phyloP scores from a whole-genome alignment of 2,329 filamentous ascomycete genomes.

The Diplodia seriata region DNA sequence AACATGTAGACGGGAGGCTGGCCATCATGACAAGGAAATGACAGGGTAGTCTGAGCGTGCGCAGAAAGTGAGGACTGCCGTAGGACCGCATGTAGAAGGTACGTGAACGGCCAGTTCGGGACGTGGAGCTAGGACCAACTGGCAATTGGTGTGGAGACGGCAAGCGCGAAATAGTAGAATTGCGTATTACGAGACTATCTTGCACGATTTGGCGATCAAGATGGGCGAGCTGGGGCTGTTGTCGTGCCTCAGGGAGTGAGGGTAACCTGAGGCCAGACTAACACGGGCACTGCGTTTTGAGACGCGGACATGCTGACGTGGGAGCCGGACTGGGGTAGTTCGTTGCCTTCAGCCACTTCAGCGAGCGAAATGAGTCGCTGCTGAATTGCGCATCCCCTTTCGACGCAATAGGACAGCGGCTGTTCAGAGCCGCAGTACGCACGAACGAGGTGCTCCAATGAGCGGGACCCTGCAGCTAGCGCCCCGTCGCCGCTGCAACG shows the following conservation, averaged over 20 bases:
- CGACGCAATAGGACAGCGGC: neutral
- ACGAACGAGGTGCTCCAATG: neutral
- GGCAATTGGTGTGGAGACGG: neutral
- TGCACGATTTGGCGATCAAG: neutral
- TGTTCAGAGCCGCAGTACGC: neutral
- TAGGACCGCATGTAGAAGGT: conserved; percentile 1
- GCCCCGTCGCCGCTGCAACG: neutral
- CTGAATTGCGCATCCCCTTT: neutral
- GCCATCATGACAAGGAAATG: neutral
- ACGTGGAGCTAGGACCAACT: conserved; percentile 12
- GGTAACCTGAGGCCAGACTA: neutral
- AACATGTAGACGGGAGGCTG: conserved; percentile 62
- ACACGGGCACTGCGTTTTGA: neutral
- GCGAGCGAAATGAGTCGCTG: neutral
- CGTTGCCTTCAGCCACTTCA: conserved; percentile 1
- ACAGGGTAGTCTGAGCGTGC: neutral
- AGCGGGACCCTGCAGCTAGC: neutral
- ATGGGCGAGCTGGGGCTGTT: neutral
- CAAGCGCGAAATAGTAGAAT: neutral
- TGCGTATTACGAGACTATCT: neutral
- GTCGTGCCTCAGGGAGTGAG: neutral
- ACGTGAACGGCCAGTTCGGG: neutral
- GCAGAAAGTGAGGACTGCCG: neutral
- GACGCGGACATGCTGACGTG: neutral
- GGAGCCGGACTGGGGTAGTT: neutral